Conservation (phyloP, 495 filamentous ascomycete genomes). For the Mycothermus thermophilus region DNA sequence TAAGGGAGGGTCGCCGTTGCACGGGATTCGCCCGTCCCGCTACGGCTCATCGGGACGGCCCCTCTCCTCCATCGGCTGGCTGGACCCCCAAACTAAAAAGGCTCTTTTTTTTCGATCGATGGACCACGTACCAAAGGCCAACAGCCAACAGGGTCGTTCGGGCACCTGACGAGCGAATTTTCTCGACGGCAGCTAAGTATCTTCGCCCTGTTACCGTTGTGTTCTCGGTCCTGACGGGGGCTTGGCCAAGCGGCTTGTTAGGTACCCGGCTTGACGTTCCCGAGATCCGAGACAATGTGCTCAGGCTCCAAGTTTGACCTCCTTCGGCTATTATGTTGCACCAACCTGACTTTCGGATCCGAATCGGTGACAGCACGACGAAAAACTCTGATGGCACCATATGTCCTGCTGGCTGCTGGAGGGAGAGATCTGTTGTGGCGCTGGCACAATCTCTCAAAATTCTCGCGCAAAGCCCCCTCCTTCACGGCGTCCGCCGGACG, state of each 20-base stretch:
- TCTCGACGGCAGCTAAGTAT: not conserved
- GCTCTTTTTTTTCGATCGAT: not conserved
- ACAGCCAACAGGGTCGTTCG: not conserved
- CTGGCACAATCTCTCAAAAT: too few species aligned
- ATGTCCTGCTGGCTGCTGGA: too few species aligned
- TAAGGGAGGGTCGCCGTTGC: conserved; percentile 1
- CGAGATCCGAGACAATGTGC: too few species aligned
- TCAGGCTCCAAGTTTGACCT: too few species aligned
- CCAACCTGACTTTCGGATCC: too few species aligned
- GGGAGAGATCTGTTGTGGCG: too few species aligned
- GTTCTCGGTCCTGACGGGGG: not conserved
- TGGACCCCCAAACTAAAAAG: not conserved
- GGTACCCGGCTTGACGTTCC: not conserved
- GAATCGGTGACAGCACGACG: too few species aligned
- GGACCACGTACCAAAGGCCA: not conserved
- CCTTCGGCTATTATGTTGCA: too few species aligned
- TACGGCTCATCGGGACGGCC: conserved; percentile 1
- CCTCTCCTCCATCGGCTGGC: not conserved
- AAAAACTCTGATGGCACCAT: too few species aligned
- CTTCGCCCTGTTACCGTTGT: not conserved
- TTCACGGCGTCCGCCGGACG: too few species aligned
- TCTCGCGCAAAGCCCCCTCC: too few species aligned
- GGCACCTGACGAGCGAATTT: not conserved
- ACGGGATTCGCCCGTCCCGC: conserved; percentile 3
- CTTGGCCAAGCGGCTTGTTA: not conserved